Base-by-base conservation (phyloP, 83 land plant species). In the Larix sibirica region DNA sequence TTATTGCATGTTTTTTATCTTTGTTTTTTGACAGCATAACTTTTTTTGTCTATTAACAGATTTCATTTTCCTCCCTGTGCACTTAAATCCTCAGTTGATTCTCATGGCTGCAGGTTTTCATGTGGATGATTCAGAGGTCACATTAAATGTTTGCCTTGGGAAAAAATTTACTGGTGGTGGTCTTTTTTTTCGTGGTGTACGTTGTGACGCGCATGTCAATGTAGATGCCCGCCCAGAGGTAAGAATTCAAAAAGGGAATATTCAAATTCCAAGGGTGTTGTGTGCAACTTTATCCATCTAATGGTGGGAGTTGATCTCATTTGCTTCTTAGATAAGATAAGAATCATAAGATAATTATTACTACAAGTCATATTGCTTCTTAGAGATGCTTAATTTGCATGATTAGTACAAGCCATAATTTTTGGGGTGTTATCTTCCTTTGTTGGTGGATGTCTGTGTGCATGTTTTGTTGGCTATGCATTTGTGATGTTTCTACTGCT, bases 91-190 rank as follows among this genome's bases (percentile, higher is more conserved):
- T 2, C 9, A 50, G 1, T 61, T 65, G 60, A 38, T 26, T 79
- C 66, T 62, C 16, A 23, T 14, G 7, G 67, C 77, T 83, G 66
- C 83, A 97, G 99, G 98, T 73, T 97, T 97, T 81, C 99, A 97
- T 87, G 99, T 97, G 85, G 99, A 97, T 91, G 99, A 97, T 81
- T 92, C 99, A 33, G 99, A 97, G 86, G 98, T 97, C 44, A 96
- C 99, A 24, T 86, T 97, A 50, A 97, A 97, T 88, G 94, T 97
- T 26, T 97, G 98, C 86, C 89, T 96, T 88, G 99, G 99, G 23
- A 94, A 90, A 78, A 87, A 93, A 54, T 97, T 96, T 85, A 83
- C 86, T 86, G 98, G 99, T 24, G 98, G 99, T 0, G 97, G 94
- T 77, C 84, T 97, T 62, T 97, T 96, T 86, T 95, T 97, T 56